These are phyloP conservation scores for Metarhizium guizhouense DNA, from an alignment of 2,329 filamentous ascomycete genomes.

Conservation along the genomic window DNA sequence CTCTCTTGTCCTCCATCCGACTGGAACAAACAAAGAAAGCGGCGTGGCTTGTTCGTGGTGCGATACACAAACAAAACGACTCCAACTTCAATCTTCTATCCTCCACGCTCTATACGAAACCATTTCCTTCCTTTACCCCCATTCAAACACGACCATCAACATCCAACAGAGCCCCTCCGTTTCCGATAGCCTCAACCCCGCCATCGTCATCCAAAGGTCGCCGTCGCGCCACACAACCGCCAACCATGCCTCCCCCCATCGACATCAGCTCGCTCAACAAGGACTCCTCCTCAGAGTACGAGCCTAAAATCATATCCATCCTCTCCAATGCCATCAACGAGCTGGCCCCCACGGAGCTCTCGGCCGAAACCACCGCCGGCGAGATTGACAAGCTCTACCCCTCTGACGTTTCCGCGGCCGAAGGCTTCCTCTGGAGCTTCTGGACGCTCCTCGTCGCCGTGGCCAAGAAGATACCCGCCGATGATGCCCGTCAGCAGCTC, in stretches of 20 bases:
- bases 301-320: slow-evolving; percentile 12
- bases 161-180: not conserved
- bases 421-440: slow-evolving; percentile 20
- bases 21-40: not conserved
- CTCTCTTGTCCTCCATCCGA: not conserved
- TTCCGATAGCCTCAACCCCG: not conserved
- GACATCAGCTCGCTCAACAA: slow-evolving; percentile 2
- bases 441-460: slow-evolving; percentile 18
- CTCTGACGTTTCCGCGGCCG: slow-evolving; percentile 9
- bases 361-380: slow-evolving; percentile 13
- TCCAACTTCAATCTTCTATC: not conserved
- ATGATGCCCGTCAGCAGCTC: slow-evolving; percentile 16
- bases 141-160: not conserved
- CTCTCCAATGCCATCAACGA: slow-evolving; percentile 17
- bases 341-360: slow-evolving; percentile 6
- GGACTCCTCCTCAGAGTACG: slow-evolving; percentile 6
- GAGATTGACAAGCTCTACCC: slow-evolving; percentile 18
- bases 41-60: not conserved
- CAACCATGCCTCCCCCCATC: slow-evolving; percentile 4
- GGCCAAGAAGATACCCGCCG: slow-evolving; percentile 16
- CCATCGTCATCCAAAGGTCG: not conserved
- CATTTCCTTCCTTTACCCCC: not conserved
- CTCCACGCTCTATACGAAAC: not conserved
- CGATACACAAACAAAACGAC: not conserved
- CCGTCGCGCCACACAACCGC: not conserved